Evolutionary conservation across 208 protist species (phyloP).

Genomic region (Leishmania tarentolae): DNA sequence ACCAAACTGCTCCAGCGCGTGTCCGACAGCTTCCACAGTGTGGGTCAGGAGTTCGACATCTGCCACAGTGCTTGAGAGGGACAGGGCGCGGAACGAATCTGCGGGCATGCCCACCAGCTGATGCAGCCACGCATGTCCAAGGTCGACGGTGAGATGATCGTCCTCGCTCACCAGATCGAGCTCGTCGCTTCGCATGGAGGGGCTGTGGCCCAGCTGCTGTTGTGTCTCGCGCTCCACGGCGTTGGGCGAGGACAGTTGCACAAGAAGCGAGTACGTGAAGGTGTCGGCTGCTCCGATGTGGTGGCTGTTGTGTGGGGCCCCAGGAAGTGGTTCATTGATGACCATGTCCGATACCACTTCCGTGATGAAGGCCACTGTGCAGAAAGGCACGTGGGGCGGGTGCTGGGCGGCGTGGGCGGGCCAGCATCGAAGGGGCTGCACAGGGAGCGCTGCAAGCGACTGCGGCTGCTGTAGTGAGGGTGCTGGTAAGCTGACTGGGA

Average conservation of each 20-base stretch:
- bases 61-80: conserved; percentile 24
- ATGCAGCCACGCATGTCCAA: conserved; percentile 68
- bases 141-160: conserved; percentile 47
- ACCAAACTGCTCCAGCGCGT: conserved; percentile 55
- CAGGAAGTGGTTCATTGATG: conserved; percentile 40
- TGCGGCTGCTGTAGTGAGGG: neutral
- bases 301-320: neutral
- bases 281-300: neutral
- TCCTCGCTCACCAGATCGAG: conserved; percentile 14
- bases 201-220: conserved; percentile 19
- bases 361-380: conserved; percentile 54
- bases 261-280: conserved; percentile 50
- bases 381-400: conserved; percentile 32
- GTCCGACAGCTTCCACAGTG: conserved; percentile 48
- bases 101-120: conserved; percentile 60
- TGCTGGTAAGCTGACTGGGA: neutral
- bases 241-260: conserved; percentile 43
- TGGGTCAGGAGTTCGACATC: conserved; percentile 38
- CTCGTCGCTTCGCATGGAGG: neutral
- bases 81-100: conserved; percentile 46
- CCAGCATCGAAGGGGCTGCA: conserved; percentile 32
- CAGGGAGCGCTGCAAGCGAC: neutral
- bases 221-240: conserved; percentile 24
- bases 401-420: conserved; percentile 16
- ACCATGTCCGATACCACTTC: conserved; percentile 66